Conservation (phyloP, 805 yeast species). For the Zygoascus bituminiphila region DNA sequence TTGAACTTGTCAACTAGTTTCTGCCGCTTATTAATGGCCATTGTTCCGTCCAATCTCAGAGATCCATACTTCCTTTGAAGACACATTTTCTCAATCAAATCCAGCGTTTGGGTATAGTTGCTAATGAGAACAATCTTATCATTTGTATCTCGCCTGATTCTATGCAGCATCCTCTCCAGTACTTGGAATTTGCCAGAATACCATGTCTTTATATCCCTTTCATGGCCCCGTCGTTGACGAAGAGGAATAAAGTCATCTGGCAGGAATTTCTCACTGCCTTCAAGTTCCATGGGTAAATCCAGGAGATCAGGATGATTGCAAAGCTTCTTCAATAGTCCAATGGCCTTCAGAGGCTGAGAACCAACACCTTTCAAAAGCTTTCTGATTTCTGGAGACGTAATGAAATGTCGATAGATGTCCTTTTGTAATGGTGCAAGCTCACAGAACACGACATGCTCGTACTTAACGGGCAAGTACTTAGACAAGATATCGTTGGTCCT, state of each 20-base stretch:
- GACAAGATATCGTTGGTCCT: constrained; percentile 92
- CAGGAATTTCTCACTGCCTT: constrained; percentile 47
- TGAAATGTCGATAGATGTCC: constrained; percentile 59
- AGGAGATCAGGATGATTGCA: constrained; percentile 92
- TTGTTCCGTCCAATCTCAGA: constrained; percentile 82
- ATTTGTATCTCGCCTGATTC: constrained; percentile 71
- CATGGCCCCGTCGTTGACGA: constrained; percentile 39
- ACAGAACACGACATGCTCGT: constrained; percentile 94
- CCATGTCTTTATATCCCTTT: constrained; percentile 68
- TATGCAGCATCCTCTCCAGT: constrained; percentile 71
- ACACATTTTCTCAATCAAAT: constrained; percentile 82
- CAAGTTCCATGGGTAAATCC: constrained; percentile 67
- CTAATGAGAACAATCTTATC: constrained; percentile 94
- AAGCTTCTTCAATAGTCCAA: constrained; percentile 77
- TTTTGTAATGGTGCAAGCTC: constrained; percentile 72
- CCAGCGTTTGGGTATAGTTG: constrained; percentile 90
- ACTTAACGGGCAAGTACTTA: constrained; percentile 89
- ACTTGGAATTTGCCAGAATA: constrained; percentile 81
- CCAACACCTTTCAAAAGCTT: constrained; percentile 47
- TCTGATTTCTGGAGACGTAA: constrained; percentile 70
- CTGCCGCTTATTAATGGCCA: constrained; percentile 87
- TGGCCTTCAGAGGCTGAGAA: constrained; percentile 82
- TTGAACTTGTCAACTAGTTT: constrained; percentile 86
- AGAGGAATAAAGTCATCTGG: constrained; percentile 66
- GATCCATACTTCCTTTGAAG: constrained; percentile 64